Conservation (phyloP, 2,329 filamentous ascomycete species). For the Bipolaris bicolor region DNA sequence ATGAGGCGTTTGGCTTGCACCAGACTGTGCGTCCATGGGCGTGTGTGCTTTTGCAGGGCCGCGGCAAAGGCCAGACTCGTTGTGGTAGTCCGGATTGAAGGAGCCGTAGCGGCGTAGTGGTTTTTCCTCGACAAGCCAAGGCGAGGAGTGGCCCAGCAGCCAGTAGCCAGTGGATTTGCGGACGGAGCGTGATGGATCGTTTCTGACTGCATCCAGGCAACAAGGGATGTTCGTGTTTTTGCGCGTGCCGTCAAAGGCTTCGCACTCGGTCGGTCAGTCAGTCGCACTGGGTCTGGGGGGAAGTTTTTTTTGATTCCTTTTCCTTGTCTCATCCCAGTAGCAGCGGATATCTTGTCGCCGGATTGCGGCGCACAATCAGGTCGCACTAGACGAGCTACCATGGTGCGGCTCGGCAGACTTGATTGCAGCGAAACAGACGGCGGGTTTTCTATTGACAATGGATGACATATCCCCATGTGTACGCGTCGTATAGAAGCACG, state of each 20-base stretch:
- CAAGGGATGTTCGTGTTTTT: not conserved
- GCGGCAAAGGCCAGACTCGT: constrained; percentile 3
- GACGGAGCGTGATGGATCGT: not conserved
- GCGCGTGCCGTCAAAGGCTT: not conserved
- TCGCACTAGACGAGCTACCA: constrained; percentile 29
- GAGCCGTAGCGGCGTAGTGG: constrained; percentile 9
- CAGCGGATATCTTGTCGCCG: constrained; percentile 13
- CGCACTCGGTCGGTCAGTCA: not conserved
- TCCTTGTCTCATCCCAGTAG: not conserved
- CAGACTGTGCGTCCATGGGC: constrained; percentile 12
- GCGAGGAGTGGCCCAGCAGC: not conserved
- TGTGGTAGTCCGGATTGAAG: constrained; percentile 7
- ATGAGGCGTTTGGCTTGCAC: constrained; percentile 12
- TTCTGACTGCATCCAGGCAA: not conserved
- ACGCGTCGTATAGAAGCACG: constrained; percentile 39
- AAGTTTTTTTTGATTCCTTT: not conserved
- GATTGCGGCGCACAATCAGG: constrained; percentile 27
- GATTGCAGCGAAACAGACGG: constrained; percentile 31
- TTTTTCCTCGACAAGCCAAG: constrained; percentile 11
- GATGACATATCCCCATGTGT: constrained; percentile 31
- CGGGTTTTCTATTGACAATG: constrained; percentile 33
- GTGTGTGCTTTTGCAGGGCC: constrained; percentile 12
- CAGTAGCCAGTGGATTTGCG: not conserved
- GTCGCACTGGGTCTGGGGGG: not conserved
- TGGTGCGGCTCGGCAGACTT: constrained; percentile 28